These are phyloP conservation scores for Tephrocybe rancida DNA, from an alignment of 768 basidiomycete species.

Conservation along the genomic window DNA sequence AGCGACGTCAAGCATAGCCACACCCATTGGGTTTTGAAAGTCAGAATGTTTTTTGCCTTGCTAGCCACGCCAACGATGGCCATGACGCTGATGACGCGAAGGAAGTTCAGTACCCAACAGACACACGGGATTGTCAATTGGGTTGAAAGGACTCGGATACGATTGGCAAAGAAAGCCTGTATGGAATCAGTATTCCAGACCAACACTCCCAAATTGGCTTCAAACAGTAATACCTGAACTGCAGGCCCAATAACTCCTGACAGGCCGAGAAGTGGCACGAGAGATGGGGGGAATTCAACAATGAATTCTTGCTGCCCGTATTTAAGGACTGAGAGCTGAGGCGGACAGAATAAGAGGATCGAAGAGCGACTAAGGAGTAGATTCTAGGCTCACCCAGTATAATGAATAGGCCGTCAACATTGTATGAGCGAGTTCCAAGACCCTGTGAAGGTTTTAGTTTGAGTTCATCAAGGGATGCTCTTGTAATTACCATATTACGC, in stretches of 20 bases:
- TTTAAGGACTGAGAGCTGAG: slow-evolving; percentile 8
- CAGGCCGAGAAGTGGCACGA: background rate
- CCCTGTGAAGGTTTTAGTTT: background rate
- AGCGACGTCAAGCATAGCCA: slow-evolving; percentile 2
- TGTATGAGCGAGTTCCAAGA: slow-evolving; percentile 5
- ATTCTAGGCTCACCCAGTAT: background rate
- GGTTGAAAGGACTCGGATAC: slow-evolving; percentile 2
- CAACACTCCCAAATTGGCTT: background rate
- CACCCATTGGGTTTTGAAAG: background rate
- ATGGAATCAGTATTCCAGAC: background rate
- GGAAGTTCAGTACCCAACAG: background rate
- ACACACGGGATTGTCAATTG: background rate
- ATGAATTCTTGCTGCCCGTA: slow-evolving; percentile 4
- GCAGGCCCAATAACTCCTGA: slow-evolving; percentile 9
- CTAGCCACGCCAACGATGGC: background rate
- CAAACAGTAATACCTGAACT: slow-evolving; percentile 4
- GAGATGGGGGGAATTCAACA: background rate
- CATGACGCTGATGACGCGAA: background rate
- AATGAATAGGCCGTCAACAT: background rate
- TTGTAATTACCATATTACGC: slow-evolving; percentile 3
- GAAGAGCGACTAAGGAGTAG: background rate
- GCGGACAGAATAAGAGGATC: background rate
- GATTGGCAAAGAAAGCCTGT: slow-evolving; percentile 15
- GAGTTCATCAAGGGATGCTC: no score
- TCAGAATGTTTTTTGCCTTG: background rate